Base-by-base conservation (phyloP, 345 rosid genomes). In the Lepidium aucheri region DNA sequence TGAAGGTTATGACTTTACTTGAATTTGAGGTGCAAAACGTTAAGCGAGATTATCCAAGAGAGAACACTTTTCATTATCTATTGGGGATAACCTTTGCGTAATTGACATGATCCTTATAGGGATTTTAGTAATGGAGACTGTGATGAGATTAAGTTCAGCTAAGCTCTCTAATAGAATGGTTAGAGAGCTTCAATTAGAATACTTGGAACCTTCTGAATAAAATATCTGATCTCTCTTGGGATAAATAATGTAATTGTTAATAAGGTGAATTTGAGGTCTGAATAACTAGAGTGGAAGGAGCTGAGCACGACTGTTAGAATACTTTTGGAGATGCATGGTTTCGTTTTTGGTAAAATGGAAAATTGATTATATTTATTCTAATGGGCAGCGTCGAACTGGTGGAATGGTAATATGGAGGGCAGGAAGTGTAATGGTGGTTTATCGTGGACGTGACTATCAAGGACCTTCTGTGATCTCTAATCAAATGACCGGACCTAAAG, bases 381-480 rank as follows among this genome's bases (percentile, higher is more conserved):
- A 78, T 80, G 78, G 28, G 68, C 97, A 95, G 99, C 90, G 94
- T 45, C 92, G 99, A 71, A 95, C 99, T 26, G 84, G 96, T 64
- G 99, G 96, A 56, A 78, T 89, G 76, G 96, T 95, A 57, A 74
- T 91, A 69, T 95, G 99, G 99, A 85, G 80, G 74, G 89, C 97
- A n/a, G 97, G 99, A 62, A 95, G 99, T 79, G 94, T 87, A 6
- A 89, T 95, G 97, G 82, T 95, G 60, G 97, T 95, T 16, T 95
- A 78, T 64, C 88, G 94, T 51, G 97, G 99, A 26, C 78, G 36
- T 67, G 86, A 84, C 70, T 89, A 89, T 20, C 74, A 82, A 73
- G 93, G 96, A 44, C 95, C 97, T 68, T 66, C 62, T 51, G 80
- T 77, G 50, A 76, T 75, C 68, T 74, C 83, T 9, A 77, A 74